Percentiles rank a stretch among this genome's conserved stretches.
Conservation (phyloP, 2,329 filamentous ascomycete species). For the Fusarium anthophilum region DNA sequence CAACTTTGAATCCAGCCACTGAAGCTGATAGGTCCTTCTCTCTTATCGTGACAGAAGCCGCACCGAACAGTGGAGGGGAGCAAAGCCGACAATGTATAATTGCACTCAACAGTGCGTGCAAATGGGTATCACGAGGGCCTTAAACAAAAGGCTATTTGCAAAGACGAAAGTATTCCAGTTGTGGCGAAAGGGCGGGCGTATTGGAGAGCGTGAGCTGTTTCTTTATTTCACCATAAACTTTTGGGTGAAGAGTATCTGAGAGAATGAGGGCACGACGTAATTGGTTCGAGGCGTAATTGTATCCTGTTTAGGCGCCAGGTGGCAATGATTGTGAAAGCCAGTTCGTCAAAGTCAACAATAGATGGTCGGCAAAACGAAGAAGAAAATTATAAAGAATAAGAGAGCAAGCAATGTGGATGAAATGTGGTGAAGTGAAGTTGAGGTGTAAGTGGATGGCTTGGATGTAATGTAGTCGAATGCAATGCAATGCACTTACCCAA, state of each 20-base stretch:
- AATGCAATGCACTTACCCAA: not conserved
- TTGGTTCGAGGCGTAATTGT: not conserved
- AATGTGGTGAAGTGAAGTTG: slow-evolving; percentile 12
- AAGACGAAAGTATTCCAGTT: not conserved
- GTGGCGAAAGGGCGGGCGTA: not conserved
- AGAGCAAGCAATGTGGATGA: not conserved
- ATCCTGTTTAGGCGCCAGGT: not conserved
- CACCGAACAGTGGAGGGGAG: not conserved
- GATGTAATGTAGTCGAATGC: slow-evolving; percentile 10
- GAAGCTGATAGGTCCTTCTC: no score
- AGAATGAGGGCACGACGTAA: not conserved
- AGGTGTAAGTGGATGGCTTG: slow-evolving; percentile 15
- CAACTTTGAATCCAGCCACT: not conserved
- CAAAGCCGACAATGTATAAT: not conserved
- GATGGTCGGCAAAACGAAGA: not conserved
- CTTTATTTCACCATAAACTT: not conserved
- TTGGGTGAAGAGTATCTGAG: not conserved
- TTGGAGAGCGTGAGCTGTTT: not conserved
- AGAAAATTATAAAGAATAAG: not conserved
- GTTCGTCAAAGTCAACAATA: not conserved
- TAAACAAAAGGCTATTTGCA: not conserved
- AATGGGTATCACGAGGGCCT: not conserved
- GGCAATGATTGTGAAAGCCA: not conserved
- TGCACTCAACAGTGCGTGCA: not conserved
- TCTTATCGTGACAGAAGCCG: not conserved